Conservation (phyloP, 345 rosid species). For the Garcia nutans region DNA sequence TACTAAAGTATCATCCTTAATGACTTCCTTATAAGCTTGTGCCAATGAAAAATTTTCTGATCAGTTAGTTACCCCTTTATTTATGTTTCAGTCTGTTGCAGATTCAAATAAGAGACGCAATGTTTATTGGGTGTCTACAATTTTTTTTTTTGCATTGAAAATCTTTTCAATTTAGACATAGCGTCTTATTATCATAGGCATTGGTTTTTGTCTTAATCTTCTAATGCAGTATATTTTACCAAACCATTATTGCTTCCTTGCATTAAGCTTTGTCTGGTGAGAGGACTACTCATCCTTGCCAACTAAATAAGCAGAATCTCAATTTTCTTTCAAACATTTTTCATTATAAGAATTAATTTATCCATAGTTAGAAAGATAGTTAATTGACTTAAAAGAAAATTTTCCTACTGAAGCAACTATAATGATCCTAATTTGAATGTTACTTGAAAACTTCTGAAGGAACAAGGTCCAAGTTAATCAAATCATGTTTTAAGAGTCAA, state of each 20-base stretch:
- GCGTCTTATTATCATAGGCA: neutral
- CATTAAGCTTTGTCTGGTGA: neutral
- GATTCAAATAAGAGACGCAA: neutral
- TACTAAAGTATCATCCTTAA: neutral
- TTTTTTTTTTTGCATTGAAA: neutral
- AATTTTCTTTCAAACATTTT: too few relatives aligned
- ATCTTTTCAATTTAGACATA: neutral
- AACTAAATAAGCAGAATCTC: neutral
- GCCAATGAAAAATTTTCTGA: neutral
- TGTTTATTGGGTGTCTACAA: neutral
- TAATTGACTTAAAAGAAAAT: too few relatives aligned
- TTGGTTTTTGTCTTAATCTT: too few relatives aligned
- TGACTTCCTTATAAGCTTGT: neutral
- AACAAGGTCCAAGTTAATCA: neutral
- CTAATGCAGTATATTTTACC: too few relatives aligned
- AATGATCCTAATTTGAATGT: too few relatives aligned
- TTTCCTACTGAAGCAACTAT: neutral
- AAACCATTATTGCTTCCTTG: neutral
- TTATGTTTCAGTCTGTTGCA: neutral
- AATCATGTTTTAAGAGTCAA: neutral
- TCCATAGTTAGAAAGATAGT: neutral
- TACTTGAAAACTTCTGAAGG: neutral
- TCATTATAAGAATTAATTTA: neutral
- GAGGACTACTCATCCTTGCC: neutral
- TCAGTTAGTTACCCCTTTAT: neutral